Base-by-base conservation (phyloP, 2,329 filamentous ascomycete species). In the Coccinonectria pachysandricola region DNA sequence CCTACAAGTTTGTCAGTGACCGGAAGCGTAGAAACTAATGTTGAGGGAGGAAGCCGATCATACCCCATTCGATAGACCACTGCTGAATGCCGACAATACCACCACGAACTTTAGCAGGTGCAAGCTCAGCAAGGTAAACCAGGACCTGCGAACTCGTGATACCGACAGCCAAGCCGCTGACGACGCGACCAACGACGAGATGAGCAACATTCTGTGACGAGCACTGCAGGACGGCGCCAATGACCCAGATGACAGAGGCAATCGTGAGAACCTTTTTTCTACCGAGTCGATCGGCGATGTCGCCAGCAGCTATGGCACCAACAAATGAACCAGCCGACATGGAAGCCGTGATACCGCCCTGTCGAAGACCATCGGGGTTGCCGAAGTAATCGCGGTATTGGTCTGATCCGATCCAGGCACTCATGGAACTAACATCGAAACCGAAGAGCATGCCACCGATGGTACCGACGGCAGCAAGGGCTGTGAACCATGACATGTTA, bases 51-150 rank as follows among this genome's bases (percentile, higher is more conserved):
- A n/a, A n/a, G n/a, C n/a, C n/a, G n/a, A n/a, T n/a, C 36, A 21
- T 24, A 41, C 53, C 53, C 51, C 53, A 80, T 37, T 79, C 80
- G 34, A 86, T 84, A 14, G 78, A 75, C 62, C 77, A 79, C 50
- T 85, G 79, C 49, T 85, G 79, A 21, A 72, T 68, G 27, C 77
- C 74, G 10, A 86, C 76, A 17, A 86, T 62, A 21, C 74, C 66
- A 10, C 77, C 78, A 35, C 77, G 67, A 35, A 54, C 62, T 18
- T 52, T 42, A 2, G 66, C 64, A 23, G 69, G 68, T 11, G 76
- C 71, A 15, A 81, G 62, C 47, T 82, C 77, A 12, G 74, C 68
- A 12, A 80, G 68, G 45, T 80, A 81, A 16, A 80, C 74, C 4
- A 75, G 74, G 3, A 78, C 75, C 44, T 79, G 74, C 3, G 74